These are phyloP conservation scores for Mesembryanthemum crystallinum DNA, from an alignment of 148 eudicot genomes.

Conservation along the genomic window DNA sequence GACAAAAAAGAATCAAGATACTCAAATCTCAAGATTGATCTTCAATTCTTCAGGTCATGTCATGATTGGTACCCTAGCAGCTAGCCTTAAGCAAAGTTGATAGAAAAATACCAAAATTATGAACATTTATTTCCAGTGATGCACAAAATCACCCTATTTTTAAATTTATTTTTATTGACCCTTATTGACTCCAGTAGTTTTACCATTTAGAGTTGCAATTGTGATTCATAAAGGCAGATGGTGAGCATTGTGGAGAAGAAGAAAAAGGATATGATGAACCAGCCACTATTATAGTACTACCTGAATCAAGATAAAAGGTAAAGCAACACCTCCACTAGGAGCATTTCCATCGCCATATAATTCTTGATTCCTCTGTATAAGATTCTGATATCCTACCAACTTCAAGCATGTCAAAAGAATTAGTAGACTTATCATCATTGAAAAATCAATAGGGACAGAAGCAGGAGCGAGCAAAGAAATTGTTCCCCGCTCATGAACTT, in stretches of 20 bases:
- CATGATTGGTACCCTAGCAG: too few relatives aligned
- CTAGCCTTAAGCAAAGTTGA: not conserved
- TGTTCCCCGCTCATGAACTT: not conserved
- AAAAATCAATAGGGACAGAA: not conserved
- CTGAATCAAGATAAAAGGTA: slow-evolving; percentile 91
- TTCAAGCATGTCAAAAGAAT: slow-evolving; percentile 20
- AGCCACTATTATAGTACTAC: slow-evolving; percentile 31
- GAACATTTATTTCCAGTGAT: too few relatives aligned
- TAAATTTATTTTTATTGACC: not conserved
- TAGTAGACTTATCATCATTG: slow-evolving; percentile 6
- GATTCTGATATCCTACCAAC: slow-evolving; percentile 77
- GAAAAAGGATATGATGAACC: not conserved
- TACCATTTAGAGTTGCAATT: not conserved
- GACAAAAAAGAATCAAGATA: too few relatives aligned
- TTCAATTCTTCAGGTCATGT: too few relatives aligned
- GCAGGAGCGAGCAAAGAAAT: not conserved
- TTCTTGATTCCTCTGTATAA: slow-evolving; percentile 71
- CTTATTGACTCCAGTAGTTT: not conserved
- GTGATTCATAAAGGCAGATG: not conserved
- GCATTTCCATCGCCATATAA: slow-evolving; percentile 71
- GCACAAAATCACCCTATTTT: too few relatives aligned
- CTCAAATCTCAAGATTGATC: too few relatives aligned
- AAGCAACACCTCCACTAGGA: slow-evolving; percentile 90
- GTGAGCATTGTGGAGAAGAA: not conserved
- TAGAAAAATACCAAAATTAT: not conserved